Base-by-base conservation (phyloP, 768 basidiomycete genomes). In the Inosperma sp. region DNA sequence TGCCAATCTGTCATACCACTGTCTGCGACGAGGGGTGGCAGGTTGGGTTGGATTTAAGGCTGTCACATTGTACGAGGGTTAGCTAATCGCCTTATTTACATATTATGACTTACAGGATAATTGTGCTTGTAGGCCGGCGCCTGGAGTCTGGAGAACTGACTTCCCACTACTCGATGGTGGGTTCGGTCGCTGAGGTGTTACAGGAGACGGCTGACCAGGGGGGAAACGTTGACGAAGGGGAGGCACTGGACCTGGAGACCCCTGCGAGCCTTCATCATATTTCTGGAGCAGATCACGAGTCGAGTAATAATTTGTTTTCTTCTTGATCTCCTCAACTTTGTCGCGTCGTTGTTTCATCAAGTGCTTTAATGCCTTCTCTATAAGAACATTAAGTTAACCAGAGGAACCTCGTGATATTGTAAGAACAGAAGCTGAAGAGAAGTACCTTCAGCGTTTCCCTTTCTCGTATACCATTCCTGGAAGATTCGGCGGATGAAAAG, bases 321-420 rank as follows among this genome's bases (percentile, higher is more conserved):
- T 92, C 77, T 99, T 99, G 58, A 98, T 90, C 58, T 96, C 94
- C 56, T 95, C 93, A 30, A 99, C 80, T 62, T 89, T 93, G 19
- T 77, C 75, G 16, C 89, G 84, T 55, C 94, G 92, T 60, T 86
- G 74, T 61, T 84, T 86, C 62, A 87, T 76, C 3, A 93, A 72
- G 1, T 68, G 66, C 49, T 85, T 84, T 14, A 98, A 75, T 3
- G 82, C 82, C 65, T 82, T 87, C 68, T 98, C 94, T 96, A 63
- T 21, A 47, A 14, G 33, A 29, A n/a, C 8, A 21, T 19, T 41
- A 5, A n/a, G 43, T 31, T 31, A n/a, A n/a, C 8, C 30, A n/a
- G 14, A 8, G 1, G 21, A 54, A 35, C 44, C 29, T 50, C 9
- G 49, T 56, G 16, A 21, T 10, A 26, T 34, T 21, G 37, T 25